Percentiles rank a stretch among this genome's conserved stretches.
phyloP scores from a whole-genome alignment of 2,329 filamentous ascomycete genomes.

The Calonectria pteridis region DNA sequence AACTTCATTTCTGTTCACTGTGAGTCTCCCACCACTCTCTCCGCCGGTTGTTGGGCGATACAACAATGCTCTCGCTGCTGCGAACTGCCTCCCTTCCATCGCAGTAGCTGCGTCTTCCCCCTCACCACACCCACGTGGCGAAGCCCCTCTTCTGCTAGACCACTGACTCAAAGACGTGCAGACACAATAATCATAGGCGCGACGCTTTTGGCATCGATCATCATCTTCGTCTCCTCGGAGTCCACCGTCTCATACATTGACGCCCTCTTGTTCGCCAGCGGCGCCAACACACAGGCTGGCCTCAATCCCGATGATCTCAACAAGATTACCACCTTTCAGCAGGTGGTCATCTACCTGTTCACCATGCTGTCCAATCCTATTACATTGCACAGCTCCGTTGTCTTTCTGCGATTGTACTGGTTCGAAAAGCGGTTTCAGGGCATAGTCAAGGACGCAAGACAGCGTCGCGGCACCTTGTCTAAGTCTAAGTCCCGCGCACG shows the following conservation, averaged over 20 bases:
- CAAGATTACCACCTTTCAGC: slow-evolving; percentile 76
- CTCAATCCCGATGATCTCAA: slow-evolving; percentile 85
- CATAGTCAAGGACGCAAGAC: slow-evolving; percentile 79
- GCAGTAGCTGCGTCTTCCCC: slow-evolving; percentile 18
- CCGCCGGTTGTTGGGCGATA: background rate
- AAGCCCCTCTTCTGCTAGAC: slow-evolving; percentile 25
- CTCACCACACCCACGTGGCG: slow-evolving; percentile 34
- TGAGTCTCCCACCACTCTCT: slow-evolving; percentile 56
- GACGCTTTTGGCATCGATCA: slow-evolving; percentile 79
- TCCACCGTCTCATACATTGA: slow-evolving; percentile 83
- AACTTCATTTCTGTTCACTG: slow-evolving; percentile 88
- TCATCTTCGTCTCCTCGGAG: slow-evolving; percentile 74
- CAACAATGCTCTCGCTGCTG: background rate
- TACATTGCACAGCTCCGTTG: slow-evolving; percentile 85
- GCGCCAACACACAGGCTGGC: slow-evolving; percentile 90
- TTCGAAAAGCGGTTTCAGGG: slow-evolving; percentile 96
- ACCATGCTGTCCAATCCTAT: slow-evolving; percentile 85
- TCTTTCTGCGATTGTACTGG: slow-evolving; percentile 95
- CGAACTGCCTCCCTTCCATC: slow-evolving; percentile 8
- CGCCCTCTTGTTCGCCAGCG: slow-evolving; percentile 88
- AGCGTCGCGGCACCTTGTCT: slow-evolving; percentile 73
- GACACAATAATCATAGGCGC: slow-evolving; percentile 85
- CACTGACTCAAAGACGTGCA: slow-evolving; percentile 50
- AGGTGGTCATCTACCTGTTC: slow-evolving; percentile 78
- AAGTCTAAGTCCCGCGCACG: slow-evolving; percentile 68